phyloP scores from a whole-genome alignment of 305 asterid species.

The Galium porrigens region DNA sequence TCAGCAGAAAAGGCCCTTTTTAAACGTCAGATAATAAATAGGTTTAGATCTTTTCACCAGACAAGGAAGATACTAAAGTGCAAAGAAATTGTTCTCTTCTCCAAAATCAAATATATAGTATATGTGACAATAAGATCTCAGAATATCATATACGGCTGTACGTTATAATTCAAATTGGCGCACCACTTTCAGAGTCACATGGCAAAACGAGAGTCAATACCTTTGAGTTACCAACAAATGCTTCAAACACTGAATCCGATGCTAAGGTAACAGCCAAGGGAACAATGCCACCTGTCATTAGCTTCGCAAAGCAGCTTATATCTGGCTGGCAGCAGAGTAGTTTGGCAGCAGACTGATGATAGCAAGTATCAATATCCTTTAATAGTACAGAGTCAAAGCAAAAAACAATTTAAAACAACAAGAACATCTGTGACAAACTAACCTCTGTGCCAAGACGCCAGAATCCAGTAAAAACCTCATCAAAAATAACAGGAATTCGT shows the following conservation, averaged over 20 bases:
- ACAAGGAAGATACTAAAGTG: neutral
- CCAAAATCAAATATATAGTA: neutral
- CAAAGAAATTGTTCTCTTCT: neutral
- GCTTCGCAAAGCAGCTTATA: constrained; percentile 84
- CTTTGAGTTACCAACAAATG: constrained; percentile 86
- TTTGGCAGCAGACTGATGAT: constrained; percentile 74
- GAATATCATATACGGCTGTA: neutral
- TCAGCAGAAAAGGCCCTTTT: neutral
- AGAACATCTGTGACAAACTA: constrained; percentile 14
- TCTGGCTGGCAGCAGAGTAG: constrained; percentile 74
- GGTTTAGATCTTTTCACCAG: neutral
- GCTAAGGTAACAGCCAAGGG: constrained; percentile 92
- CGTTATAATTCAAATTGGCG: neutral
- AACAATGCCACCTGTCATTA: constrained; percentile 90
- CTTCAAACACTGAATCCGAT: constrained; percentile 55
- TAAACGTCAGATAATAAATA: neutral
- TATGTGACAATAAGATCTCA: neutral
- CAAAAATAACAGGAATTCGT: constrained; percentile 78
- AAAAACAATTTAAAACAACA: neutral
- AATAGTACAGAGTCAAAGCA: constrained; percentile 9
- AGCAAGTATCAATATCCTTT: constrained; percentile 13
- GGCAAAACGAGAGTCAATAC: constrained; percentile 20
- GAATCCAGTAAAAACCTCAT: constrained; percentile 94
- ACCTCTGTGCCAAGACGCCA: constrained; percentile 98
- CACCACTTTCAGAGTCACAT: constrained; percentile 5